phyloP scores from a whole-genome alignment of 768 basidiomycete species.

The Suillus bovinus region DNA sequence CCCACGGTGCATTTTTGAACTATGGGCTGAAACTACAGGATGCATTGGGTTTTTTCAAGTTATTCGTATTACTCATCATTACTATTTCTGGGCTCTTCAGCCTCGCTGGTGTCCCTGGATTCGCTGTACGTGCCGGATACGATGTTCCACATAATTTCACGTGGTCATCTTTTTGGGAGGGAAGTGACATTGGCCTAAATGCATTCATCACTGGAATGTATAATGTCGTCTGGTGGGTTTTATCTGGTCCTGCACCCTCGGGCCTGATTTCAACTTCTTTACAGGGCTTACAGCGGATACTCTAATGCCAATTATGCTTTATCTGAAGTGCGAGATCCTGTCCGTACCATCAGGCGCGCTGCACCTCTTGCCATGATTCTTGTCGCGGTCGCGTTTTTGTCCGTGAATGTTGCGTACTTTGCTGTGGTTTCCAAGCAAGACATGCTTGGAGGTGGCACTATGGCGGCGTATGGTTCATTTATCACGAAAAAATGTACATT shows the following conservation, averaged over 20 bases:
- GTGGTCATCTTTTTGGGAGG: constrained; percentile 66
- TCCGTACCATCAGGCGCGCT: constrained; percentile 69
- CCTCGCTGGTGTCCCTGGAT: constrained; percentile 48
- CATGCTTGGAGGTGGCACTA: constrained; percentile 61
- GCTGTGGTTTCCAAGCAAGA: constrained; percentile 70
- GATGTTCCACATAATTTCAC: constrained; percentile 56
- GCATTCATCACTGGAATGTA: constrained; percentile 66
- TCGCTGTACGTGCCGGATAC: constrained; percentile 50
- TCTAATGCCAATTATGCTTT: constrained; percentile 75
- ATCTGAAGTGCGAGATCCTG: constrained; percentile 68
- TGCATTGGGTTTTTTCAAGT: constrained; percentile 58
- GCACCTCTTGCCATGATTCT: constrained; percentile 64
- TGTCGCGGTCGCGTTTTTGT: constrained; percentile 61
- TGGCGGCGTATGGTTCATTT: constrained; percentile 58
- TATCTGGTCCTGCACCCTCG: background rate
- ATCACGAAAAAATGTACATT: background rate
- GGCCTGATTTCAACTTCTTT: background rate
- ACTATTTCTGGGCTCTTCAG: constrained; percentile 54
- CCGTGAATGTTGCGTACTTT: constrained; percentile 74
- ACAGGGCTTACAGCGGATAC: constrained; percentile 73
- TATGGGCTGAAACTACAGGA: constrained; percentile 68
- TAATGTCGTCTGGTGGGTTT: constrained; percentile 64
- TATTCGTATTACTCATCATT: constrained; percentile 54
- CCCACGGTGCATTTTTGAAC: constrained; percentile 55
- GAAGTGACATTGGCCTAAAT: constrained; percentile 53